Evolutionary conservation across 2,329 filamentous ascomycete genomes (phyloP), one percentile per base, ranked within the genome.

Genomic region (Paecilomyces formosus): DNA sequence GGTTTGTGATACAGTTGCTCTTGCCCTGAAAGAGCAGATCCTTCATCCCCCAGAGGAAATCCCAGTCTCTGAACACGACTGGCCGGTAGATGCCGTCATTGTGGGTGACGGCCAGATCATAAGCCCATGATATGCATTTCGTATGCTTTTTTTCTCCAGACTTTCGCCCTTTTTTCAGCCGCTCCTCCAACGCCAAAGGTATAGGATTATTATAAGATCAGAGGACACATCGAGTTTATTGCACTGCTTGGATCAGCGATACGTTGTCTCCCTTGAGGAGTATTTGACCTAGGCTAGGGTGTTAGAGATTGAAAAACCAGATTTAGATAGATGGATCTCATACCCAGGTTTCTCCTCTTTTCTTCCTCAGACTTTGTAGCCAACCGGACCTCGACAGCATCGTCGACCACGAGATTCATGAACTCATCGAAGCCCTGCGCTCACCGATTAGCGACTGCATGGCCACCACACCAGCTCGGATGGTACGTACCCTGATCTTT

Each of bases 351-450:
- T 75, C 90, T 86, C 73, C 92, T 84, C 65, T 85, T 86, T 77
- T 95, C 92, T 65, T 88, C 85, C 50, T 89, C 88, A 15, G 85
- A 86, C 81, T 95, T 96, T 62, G 89, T 92, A 57, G 90, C 81
- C 71, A 91, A 84, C 74, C 88, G 89, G 52, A 99, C 92, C 77
- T 97, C 93, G 58, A 97, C 86, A 30, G 94, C 94, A 68, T 99
- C 92, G 71, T 99, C 94, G 65, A 96, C 84, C 45, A 97, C 94
- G 55, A 99, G 81, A 79, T 99, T 99, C 92, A 99, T 97, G 79
- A 97, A 99, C 76, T 99, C 94, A 74, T 99, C 94, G 66, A 99
- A 99, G 13, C 94, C 92, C 92, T 96, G 63, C 13, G 26, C 35
- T n/a, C 28, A 49, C 13, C 53, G 62, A 22, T 52, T 52, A 12